phyloP scores from a whole-genome alignment of 768 basidiomycete genomes.

The Leccinum olivaceopallidum region DNA sequence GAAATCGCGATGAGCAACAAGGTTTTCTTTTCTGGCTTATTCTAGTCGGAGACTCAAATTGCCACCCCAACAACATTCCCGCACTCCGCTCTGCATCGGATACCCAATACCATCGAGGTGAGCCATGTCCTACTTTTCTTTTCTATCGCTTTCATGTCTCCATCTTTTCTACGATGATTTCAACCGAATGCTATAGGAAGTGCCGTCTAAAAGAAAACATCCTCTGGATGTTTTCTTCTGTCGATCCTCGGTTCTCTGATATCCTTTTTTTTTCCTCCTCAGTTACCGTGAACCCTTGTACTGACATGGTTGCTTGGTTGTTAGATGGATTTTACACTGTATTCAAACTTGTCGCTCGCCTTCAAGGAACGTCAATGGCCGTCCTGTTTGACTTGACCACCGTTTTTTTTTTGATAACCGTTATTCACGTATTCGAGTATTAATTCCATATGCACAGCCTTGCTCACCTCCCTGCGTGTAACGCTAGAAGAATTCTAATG shows the following conservation, averaged over 20 bases:
- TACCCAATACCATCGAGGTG: slow-evolving; percentile 13
- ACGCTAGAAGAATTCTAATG: neutral
- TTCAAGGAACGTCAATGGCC: neutral
- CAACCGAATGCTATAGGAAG: slow-evolving; percentile 39
- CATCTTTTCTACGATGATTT: slow-evolving; percentile 26
- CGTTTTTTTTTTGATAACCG: slow-evolving; percentile 10
- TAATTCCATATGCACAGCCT: slow-evolving; percentile 15
- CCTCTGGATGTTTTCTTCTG: slow-evolving; percentile 28
- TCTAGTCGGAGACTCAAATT: slow-evolving; percentile 32
- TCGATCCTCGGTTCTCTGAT: slow-evolving; percentile 38
- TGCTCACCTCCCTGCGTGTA: neutral
- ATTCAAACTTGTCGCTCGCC: too few species aligned
- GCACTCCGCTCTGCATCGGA: neutral
- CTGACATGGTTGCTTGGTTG: slow-evolving; percentile 10
- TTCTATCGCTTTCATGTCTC: neutral
- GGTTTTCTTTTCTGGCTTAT: slow-evolving; percentile 28
- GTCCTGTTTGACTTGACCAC: too few species aligned
- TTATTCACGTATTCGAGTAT: slow-evolving; percentile 21
- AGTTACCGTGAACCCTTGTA: neutral
- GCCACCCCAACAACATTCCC: slow-evolving; percentile 5
- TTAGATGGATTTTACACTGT: neutral
- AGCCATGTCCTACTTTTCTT: slow-evolving; percentile 8
- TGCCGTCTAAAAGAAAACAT: slow-evolving; percentile 35
- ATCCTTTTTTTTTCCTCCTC: neutral
- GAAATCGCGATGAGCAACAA: slow-evolving; percentile 29